These are phyloP conservation scores for Quercus robur DNA, from an alignment of 306 rosid genomes.

Conservation along the genomic window DNA sequence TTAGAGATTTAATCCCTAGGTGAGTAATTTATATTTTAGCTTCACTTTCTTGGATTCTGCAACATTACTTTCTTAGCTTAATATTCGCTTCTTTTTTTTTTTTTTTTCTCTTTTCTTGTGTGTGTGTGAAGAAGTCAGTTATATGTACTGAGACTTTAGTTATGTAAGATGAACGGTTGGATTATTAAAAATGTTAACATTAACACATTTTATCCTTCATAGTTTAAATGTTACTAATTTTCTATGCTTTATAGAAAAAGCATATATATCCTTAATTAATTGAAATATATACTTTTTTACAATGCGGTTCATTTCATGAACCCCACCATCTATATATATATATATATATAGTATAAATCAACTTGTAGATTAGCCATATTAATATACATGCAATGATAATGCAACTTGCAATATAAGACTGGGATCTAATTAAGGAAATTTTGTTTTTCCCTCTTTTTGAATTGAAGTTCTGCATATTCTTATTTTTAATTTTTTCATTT, in stretches of 20 bases:
- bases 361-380: background rate
- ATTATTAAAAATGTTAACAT: too few relatives aligned
- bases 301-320: background rate
- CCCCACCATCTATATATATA: background rate
- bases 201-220: background rate
- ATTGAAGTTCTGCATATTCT: background rate
- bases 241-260: background rate
- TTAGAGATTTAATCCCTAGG: slow-evolving; percentile 1
- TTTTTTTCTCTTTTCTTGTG: too few relatives aligned
- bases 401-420: background rate
- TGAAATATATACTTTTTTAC: background rate
- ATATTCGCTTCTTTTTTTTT: background rate
- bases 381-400: background rate
- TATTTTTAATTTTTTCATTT: background rate
- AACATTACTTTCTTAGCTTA: background rate
- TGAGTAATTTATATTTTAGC: background rate
- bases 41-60: slow-evolving; percentile 14
- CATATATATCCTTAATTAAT: background rate
- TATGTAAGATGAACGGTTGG: too few relatives aligned
- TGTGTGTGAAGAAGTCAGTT: too few relatives aligned
- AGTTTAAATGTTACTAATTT: background rate
- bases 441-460: too few relatives aligned
- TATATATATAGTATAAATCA: background rate
- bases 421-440: too few relatives aligned
- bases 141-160: too few relatives aligned